These are phyloP conservation scores for Cutaneotrichosporon sp. DNA, from an alignment of 1,284 basidiomycete genomes.

Conservation along the genomic window DNA sequence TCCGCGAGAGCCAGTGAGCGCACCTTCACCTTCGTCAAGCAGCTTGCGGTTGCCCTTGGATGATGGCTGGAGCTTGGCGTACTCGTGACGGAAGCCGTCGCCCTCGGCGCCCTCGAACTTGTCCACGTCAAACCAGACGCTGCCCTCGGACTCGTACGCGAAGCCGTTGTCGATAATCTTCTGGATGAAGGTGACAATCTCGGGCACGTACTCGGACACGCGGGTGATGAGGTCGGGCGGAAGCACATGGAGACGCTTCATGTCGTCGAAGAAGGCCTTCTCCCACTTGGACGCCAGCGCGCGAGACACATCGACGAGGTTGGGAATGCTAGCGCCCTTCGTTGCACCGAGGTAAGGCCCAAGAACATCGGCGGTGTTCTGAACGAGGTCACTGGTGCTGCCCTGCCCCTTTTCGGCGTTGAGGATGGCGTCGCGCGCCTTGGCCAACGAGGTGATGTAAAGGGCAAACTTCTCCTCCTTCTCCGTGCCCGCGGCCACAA, in stretches of 20 bases:
- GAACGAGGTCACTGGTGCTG: conserved; percentile 61
- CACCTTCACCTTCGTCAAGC: conserved; percentile 91
- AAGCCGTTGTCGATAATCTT: conserved; percentile 83
- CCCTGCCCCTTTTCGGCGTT: conserved; percentile 43
- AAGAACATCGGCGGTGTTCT: conserved; percentile 69
- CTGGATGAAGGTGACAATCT: conserved; percentile 86
- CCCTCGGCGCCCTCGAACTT: conserved; percentile 69
- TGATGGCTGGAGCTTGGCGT: conserved; percentile 95
- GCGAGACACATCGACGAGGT: conserved; percentile 75
- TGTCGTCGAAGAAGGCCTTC: conserved; percentile 82
- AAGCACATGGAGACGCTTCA: conserved; percentile 78
- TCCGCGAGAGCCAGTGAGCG: conserved; percentile 61
- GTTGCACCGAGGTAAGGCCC: conserved; percentile 68
- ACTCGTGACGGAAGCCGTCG: conserved; percentile 60
- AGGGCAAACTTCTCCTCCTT: conserved; percentile 88
- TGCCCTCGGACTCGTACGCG: conserved; percentile 81
- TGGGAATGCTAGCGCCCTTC: conserved; percentile 75
- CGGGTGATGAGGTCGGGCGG: conserved; percentile 88
- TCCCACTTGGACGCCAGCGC: conserved; percentile 88
- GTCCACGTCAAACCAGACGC: conserved; percentile 90
- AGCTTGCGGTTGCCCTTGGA: conserved; percentile 88
- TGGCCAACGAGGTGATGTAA: conserved; percentile 69
- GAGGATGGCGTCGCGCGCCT: conserved; percentile 44
- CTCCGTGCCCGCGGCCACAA: conserved; percentile 65
- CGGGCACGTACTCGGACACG: conserved; percentile 95